Evolutionary conservation across 169 alveolate genomes (phyloP).

Genomic region (Plasmodium cynomolgi): DNA sequence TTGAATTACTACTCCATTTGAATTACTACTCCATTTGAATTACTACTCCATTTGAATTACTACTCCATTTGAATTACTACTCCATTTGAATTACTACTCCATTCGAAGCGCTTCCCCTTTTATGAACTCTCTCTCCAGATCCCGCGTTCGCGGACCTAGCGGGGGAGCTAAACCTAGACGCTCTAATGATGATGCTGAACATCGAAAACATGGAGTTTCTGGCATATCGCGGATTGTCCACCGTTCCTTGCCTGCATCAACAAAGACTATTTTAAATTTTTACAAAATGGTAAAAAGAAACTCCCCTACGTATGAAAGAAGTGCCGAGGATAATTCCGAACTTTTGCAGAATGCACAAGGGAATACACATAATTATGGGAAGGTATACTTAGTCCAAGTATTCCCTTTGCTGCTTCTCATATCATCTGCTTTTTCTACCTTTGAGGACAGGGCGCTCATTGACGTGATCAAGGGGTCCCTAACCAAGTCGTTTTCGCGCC

Average conservation of each 20-base stretch:
- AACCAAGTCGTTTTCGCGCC: background rate
- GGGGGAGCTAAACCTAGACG: conserved; percentile 82
- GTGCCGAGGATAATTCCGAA: conserved; percentile 80
- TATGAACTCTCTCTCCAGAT: background rate
- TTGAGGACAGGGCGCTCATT: conserved; percentile 6
- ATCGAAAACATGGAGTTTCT: conserved; percentile 83
- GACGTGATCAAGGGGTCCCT: background rate
- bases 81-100: background rate
- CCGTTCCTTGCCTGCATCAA: conserved; percentile 87
- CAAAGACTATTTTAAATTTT: conserved; percentile 86
- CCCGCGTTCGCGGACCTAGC: conserved; percentile 80
- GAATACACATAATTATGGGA: conserved; percentile 81
- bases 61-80: too few species aligned
- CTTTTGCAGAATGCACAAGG: conserved; percentile 83
- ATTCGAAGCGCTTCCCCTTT: background rate
- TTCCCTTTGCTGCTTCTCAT: conserved; percentile 87
- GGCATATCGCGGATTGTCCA: conserved; percentile 88
- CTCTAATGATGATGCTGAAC: conserved; percentile 89
- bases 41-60: too few species aligned
- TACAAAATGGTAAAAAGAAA: conserved; percentile 86
- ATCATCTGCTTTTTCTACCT: conserved; percentile 72
- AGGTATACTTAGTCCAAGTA: conserved; percentile 85
- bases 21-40: too few species aligned
- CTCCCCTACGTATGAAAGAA: conserved; percentile 66
- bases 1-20: too few species aligned